phyloP scores from a whole-genome alignment of 2,329 filamentous ascomycete species.

The Geosmithia flava region DNA sequence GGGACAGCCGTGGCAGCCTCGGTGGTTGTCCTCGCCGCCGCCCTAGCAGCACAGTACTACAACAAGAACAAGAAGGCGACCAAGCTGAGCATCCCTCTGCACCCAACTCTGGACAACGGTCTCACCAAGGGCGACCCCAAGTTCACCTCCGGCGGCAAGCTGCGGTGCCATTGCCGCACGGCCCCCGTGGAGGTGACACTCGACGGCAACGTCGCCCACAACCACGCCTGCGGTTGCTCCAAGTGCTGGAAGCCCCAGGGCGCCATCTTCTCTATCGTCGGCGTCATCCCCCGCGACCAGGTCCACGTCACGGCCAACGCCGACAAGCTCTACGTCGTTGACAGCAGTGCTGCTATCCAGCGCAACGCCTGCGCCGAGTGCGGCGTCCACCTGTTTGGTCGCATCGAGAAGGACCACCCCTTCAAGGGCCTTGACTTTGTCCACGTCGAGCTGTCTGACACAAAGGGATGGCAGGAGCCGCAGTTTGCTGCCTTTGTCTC shows the following conservation, averaged over 20 bases:
- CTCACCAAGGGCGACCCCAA: constrained; percentile 38
- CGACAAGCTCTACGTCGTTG: constrained; percentile 44
- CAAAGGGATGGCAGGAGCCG: constrained; percentile 58
- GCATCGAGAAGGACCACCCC: constrained; percentile 50
- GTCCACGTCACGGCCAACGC: constrained; percentile 43
- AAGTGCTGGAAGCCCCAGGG: constrained; percentile 60
- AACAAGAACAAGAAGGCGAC: background rate
- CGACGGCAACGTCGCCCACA: constrained; percentile 47
- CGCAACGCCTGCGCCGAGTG: constrained; percentile 49
- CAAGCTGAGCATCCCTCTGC: constrained; percentile 22
- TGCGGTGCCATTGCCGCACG: constrained; percentile 46
- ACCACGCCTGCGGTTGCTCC: constrained; percentile 60
- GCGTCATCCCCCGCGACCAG: constrained; percentile 42
- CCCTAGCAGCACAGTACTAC: background rate
- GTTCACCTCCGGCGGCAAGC: constrained; percentile 43
- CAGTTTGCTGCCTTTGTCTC: constrained; percentile 59
- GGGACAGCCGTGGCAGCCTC: background rate
- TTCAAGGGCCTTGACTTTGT: constrained; percentile 62
- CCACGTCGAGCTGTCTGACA: constrained; percentile 46
- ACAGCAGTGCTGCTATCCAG: constrained; percentile 43
- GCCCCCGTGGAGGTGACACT: constrained; percentile 46
- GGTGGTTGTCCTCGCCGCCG: background rate
- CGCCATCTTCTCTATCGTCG: constrained; percentile 52
- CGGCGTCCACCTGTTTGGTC: constrained; percentile 50
- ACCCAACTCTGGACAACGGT: constrained; percentile 52